Base-by-base conservation (phyloP, 2,329 filamentous ascomycete species). In the Exophiala dermatitidis region DNA sequence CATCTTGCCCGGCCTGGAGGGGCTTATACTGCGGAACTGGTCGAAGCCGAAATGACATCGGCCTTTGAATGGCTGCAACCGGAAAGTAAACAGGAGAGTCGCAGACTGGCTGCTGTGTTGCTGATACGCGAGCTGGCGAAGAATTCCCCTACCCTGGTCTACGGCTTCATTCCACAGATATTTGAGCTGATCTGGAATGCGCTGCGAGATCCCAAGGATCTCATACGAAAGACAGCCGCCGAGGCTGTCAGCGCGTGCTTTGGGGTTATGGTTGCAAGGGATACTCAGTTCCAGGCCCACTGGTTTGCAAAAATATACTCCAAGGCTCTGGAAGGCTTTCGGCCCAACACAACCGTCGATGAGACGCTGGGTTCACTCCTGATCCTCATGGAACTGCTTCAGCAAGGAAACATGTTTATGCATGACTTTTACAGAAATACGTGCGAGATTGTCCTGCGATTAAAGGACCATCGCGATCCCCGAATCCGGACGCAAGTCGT, bases 341-440 rank as follows among this genome's bases (percentile, higher is more conserved):
- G 85, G 67, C 80, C 84, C 47, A 60, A 57, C 34, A 86, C 83
- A 63, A 89, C 88, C 12, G 80, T 94, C 50, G 93, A 98, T 68
- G 86, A 84, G 55, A 85, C 95, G 40, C 94, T 98, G 67, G 93
- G 89, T n/a, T 96, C 91, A 1, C 78, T 98, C 38, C 78, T 98
- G 19, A 90, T 94, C 1, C 79, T 97, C 64, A 94, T 91, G 68
- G 91, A 97, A 71, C 79, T 98, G 45, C 81, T 98, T 12, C 82
- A 93, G 59, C 91, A 95, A 68, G 93, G 93, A 49, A 90, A 90
- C 63, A 98, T 98, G 91, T 98, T 95, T 70, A 97, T 98, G 93
- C 90, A 95, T 65, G 88, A 90, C 37, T 83, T 90, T 66, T 98
- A 97, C 69, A 82, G 85, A 54, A 88, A 95, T 63, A 85, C 89